Percentiles rank a stretch among this genome's conserved stretches.
Evolutionary conservation across 1,284 basidiomycete genomes (phyloP).

Genomic region (Sporisorium sorghi): DNA sequence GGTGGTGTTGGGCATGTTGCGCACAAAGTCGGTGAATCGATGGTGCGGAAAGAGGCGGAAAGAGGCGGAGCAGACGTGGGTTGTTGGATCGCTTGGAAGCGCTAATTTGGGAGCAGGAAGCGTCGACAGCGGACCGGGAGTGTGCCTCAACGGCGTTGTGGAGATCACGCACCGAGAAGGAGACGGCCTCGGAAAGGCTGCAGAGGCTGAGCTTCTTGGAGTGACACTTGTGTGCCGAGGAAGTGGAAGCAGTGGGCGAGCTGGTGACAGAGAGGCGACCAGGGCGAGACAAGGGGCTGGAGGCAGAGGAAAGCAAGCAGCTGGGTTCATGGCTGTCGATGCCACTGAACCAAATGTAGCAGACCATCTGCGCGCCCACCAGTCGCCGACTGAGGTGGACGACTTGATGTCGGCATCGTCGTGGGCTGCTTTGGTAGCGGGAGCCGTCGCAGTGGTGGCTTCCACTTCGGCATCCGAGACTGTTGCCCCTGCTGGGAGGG

Average conservation of each 20-base stretch:
- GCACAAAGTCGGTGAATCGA: conserved; percentile 61
- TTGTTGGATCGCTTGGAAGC: conserved; percentile 39
- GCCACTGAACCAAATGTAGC: conserved; percentile 66
- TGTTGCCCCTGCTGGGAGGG: conserved; percentile 20
- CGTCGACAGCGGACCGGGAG: conserved; percentile 34
- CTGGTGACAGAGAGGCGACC: conserved; percentile 33
- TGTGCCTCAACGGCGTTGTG: conserved; percentile 50
- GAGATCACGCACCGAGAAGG: conserved; percentile 42
- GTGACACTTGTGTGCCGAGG: conserved; percentile 21
- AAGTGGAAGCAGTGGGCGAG: conserved; percentile 38
- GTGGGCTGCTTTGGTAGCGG: conserved; percentile 5
- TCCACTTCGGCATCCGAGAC: conserved; percentile 44
- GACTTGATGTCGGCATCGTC: conserved; percentile 44
- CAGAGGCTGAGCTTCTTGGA: conserved; percentile 49
- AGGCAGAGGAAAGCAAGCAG: conserved; percentile 20
- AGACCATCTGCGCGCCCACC: conserved; percentile 63
- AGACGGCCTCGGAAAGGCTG: conserved; percentile 49
- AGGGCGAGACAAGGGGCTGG: conserved; percentile 17
- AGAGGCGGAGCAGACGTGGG: conserved; percentile 51
- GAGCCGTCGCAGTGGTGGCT: conserved; percentile 19
- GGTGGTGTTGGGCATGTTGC: conserved; percentile 62
- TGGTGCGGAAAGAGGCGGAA: conserved; percentile 54
- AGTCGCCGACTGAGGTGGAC: conserved; percentile 54
- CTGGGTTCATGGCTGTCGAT: conserved; percentile 39
- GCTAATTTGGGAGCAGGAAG: conserved; percentile 25